Evolutionary conservation across 2,329 filamentous ascomycete genomes (phyloP), one percentile per base, ranked within the genome.

Genomic region (Grosmannia clavigera): DNA sequence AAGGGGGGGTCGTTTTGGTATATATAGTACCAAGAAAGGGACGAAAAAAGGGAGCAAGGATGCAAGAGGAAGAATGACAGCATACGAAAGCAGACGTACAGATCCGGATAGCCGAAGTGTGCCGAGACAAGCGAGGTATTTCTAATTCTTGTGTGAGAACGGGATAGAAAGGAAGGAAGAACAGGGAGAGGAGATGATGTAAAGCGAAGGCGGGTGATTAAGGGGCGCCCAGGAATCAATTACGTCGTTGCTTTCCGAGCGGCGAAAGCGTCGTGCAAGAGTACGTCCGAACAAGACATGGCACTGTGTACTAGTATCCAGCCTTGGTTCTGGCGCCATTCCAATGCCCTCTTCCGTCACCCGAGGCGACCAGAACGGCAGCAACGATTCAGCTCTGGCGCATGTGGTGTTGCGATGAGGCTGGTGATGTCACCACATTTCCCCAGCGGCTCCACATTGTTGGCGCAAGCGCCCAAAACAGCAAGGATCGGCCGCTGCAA

Each of bases 391-490:
- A 46, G 16, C 27, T 51, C 19, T 51, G 10, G 22, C 10, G 27
- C 46, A n/a, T n/a, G 46, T 22, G 46, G 2, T 27, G 5, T 29
- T 5, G 48, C 48, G 4, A 51, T 51, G 48, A 25, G 48, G 48
- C 48, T 57, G 56, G 59, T 59, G 59, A 62, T 57, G 59, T 55
- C 59, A 59, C 57, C 48, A 33, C 35, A 38, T 38, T 57, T 57
- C 55, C 25, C 33, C 22, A 19, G 48, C 48, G 48, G 48, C 10
- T 51, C 48, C 48, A 51, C 48, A 51, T 51, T 14, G 11, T 51
- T 57, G 35, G 55, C 19, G 12, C 12, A 46, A 35, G n/a, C 4
- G 22, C 35, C 22, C 12, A 52, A 52, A 38, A 51, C 43, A 25
- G 43, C n/a, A 58, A 31, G 46, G 19, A 58, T 38, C 31, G 22